Evolutionary conservation across 2,329 filamentous ascomycete genomes (phyloP), one percentile per base, ranked within the genome.

Genomic region (Xylariomycetidae sp.): DNA sequence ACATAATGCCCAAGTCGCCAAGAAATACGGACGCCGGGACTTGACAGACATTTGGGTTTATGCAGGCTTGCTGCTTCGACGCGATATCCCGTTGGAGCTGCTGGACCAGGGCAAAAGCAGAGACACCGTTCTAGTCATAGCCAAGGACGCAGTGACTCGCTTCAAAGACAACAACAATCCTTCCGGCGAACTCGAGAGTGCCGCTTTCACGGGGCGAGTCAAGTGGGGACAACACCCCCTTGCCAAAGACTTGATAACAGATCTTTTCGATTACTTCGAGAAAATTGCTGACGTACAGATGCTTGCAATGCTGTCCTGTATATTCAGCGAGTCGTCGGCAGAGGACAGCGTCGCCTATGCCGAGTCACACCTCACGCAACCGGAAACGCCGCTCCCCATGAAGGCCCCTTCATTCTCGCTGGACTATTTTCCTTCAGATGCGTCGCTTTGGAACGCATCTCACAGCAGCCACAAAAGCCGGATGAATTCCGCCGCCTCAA

Each of bases 11-110:
- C 62, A 64, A 2, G 78, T 93, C 28, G 89, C 90, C 7, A 71
- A 78, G 45, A 79, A 76, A 42, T 72, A 82, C 46, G 85, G 82
- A 4, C 74, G 77, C 42, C 57, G 68, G 10, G 85, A 95, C 43
- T 61, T 93, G 19, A 81, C 83, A 17, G 77, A 87, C 46, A 75
- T 94, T 6, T 98, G 92, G 92, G 76, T 75, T 30, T 82, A 95
- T 44, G 69, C 87, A 34, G 81, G 77, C 13, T 66, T 95, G 37
- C 68, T 96, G 5, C 64, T 96, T 28, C 78, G 79, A 44, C 83
- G 85, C 46, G 78, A 86, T 27, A 79, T 89, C 18, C 84, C 83
- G 1, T 64, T 90, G 4, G 72, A 82, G 46, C 63, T 85, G 17
- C 60, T 82, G 26, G 65, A 69, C 4, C 68, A 72, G 35, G 61